Conservation (phyloP, 495 filamentous ascomycete genomes). For the Penicillium bovifimosum region DNA sequence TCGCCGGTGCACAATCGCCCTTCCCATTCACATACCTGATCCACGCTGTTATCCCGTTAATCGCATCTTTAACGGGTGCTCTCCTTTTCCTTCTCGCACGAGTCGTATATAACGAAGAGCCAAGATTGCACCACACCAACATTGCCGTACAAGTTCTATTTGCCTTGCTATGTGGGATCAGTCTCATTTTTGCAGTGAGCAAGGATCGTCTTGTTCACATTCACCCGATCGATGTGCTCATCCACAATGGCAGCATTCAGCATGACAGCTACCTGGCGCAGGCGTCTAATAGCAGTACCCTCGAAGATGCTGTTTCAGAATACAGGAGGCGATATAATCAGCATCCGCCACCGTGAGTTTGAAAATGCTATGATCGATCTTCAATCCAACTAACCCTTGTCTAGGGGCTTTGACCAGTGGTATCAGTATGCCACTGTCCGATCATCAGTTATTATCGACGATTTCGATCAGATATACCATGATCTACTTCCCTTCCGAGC, state of each 20-base stretch:
- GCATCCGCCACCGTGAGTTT: slow-evolving; percentile 43
- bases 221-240: slow-evolving; percentile 48
- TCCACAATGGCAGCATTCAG: slow-evolving; percentile 34
- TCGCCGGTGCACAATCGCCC: slow-evolving; percentile 29
- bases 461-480: slow-evolving; percentile 66
- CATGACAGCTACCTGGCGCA: slow-evolving; percentile 33
- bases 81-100: slow-evolving; percentile 28
- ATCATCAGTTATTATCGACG: slow-evolving; percentile 64
- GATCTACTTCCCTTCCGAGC: slow-evolving; percentile 72
- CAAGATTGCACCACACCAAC: slow-evolving; percentile 28
- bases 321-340: slow-evolving; percentile 44
- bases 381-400: slow-evolving; percentile 6
- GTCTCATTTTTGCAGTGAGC: slow-evolving; percentile 24
- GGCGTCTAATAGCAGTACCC: slow-evolving; percentile 31
- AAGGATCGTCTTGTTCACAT: slow-evolving; percentile 26
- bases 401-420: slow-evolving; percentile 54
- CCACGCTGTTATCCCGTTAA: slow-evolving; percentile 11
- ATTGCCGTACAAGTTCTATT: slow-evolving; percentile 26
- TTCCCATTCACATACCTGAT: slow-evolving; percentile 29
- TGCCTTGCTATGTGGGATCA: slow-evolving; percentile 22
- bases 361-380: not conserved
- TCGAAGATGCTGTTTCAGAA: slow-evolving; percentile 36
- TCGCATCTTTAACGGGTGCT: slow-evolving; percentile 18
- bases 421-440: slow-evolving; percentile 62
- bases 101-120: slow-evolving; percentile 27